Base-by-base conservation (phyloP, 129 eudicot species). In the Centrapalus pauciflorus region DNA sequence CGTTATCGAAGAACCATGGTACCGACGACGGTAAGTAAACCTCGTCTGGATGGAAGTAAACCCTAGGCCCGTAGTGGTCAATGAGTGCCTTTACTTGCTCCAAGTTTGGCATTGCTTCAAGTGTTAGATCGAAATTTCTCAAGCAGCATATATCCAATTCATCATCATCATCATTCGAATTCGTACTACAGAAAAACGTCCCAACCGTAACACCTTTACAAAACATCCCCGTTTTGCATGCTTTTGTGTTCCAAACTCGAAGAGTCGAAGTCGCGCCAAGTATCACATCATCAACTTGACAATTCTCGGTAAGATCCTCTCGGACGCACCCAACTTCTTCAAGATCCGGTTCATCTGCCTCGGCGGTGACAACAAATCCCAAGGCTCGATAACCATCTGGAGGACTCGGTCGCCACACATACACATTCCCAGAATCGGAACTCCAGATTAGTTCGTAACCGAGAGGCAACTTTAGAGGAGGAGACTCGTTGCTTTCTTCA, bases 41-140 rank as follows among this genome's bases (percentile, higher is more conserved):
- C 70, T 93, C 99, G 2, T 93, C 86, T 1, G 99, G 99, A 56
- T 93, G 99, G 67, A 93, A 86, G 81, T 75, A 93, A 10, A 93
- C 61, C 0, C 85, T 93, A 0, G 96, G 96, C 16, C 99, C 99
- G 37, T 93, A 93, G 38, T 86, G 92, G 41, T 86, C 69, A 32
- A 93, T 86, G 20, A 93, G 85, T 2, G 96, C 89, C 51, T 79
- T 77, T 2, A 89, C 55, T 62, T 93, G 99, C 10, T 93, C 95
- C 33, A 93, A 33, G 73, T 84, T 93, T 4, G 99, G 99, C 99
- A 93, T 93, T 17, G 86, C 86, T 41, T 48, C 69, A 5, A 82
- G 66, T 1, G 62, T 52, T 2, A 80, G 67, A 35, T 82, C 86
- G 5, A 70, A 46, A 48, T 93, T 93, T 33, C 79, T 80, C 80